Evolutionary conservation across 345 rosid genomes (phyloP).

Genomic region (Arabidopsis arenosa): DNA sequence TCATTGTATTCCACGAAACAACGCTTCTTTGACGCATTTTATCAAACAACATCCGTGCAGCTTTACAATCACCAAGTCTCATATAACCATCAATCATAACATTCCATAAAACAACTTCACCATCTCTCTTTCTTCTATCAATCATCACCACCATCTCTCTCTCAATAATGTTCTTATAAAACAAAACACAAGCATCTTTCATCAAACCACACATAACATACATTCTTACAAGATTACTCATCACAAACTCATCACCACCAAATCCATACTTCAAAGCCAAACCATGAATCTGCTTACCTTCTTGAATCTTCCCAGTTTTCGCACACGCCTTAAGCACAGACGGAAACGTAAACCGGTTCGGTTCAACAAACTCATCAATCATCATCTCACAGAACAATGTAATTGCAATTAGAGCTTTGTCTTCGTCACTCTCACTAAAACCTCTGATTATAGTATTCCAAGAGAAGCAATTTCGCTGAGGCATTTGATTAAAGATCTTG

Average conservation of each 20-base stretch:
- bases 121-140: conserved; percentile 57
- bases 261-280: conserved; percentile 60
- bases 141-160: conserved; percentile 31
- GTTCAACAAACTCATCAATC: conserved; percentile 50
- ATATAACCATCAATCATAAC: conserved; percentile 71
- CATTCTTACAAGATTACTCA: conserved; percentile 72
- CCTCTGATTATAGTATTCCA: conserved; percentile 81
- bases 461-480: conserved; percentile 69
- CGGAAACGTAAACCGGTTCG: conserved; percentile 58
- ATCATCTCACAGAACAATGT: conserved; percentile 57
- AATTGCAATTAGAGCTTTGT: conserved; percentile 46
- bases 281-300: conserved; percentile 73
- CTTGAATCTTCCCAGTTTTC: conserved; percentile 48
- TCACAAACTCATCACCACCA: conserved; percentile 63
- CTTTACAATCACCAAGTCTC: conserved; percentile 56
- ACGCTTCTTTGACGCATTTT: conserved; percentile 61
- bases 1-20: conserved; percentile 75
- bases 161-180: conserved; percentile 42
- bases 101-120: conserved; percentile 71
- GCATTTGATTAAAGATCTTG: conserved; percentile 59
- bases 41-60: conserved; percentile 55
- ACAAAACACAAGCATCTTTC: conserved; percentile 57
- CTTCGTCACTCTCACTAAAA: conserved; percentile 53
- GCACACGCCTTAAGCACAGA: conserved; percentile 72
- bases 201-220: conserved; percentile 64